Evolutionary conservation across 257 asterid genomes (phyloP).

Genomic region (Solanum medicagineum): DNA sequence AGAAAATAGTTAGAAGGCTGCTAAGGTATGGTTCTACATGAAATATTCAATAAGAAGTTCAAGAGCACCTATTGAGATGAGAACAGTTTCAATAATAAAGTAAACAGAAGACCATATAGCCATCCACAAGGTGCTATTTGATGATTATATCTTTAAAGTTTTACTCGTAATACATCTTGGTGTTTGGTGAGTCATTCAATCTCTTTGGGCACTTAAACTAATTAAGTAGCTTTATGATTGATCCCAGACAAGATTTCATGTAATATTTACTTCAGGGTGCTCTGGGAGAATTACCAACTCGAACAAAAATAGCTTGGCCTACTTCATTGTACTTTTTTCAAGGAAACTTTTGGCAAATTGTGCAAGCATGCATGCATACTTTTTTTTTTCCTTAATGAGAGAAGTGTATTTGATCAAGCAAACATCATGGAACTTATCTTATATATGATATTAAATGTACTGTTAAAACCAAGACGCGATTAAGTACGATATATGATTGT

Average conservation of each 20-base stretch:
- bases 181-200: background rate
- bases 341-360: background rate
- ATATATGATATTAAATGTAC: background rate
- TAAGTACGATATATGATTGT: background rate
- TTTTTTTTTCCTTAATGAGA: background rate
- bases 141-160: background rate
- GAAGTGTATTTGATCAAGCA: background rate
- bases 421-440: background rate
- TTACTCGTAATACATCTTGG: background rate
- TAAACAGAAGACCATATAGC: background rate
- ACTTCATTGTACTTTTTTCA: background rate
- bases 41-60: background rate
- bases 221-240: background rate
- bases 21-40: background rate
- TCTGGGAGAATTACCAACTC: background rate
- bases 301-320: background rate
- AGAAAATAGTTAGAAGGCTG: background rate
- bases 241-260: background rate
- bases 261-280: background rate
- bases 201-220: background rate
- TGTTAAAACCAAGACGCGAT: background rate
- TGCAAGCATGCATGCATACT: background rate
- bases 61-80: background rate
- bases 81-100: background rate
- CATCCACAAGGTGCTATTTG: background rate